A percentile compares a stretch with the other conserved stretches of the same genome.
Evolutionary conservation across 2,329 filamentous ascomycete species (phyloP).

Genomic region (Botrytis galanthina): DNA sequence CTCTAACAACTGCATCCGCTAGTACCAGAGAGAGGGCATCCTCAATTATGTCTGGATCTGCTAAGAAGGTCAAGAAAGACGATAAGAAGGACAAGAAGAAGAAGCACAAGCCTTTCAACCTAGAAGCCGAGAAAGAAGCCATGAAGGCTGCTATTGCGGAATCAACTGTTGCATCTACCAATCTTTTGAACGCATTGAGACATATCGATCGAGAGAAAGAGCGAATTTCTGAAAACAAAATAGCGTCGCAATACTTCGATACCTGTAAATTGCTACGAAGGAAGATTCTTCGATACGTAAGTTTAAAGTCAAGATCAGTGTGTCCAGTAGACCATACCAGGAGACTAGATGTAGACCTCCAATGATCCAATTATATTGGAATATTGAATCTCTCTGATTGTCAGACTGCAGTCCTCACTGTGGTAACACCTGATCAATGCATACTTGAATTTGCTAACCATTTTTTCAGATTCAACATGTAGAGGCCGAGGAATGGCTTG

Average conservation of each 20-base stretch:
- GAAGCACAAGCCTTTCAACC: constrained; percentile 68
- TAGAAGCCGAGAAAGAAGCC: constrained; percentile 82
- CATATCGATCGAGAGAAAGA: constrained; percentile 87
- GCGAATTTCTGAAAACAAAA: constrained; percentile 79
- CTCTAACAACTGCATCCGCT: constrained; percentile 21
- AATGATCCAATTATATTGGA: not conserved
- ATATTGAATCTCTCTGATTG: not conserved
- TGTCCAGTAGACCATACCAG: not conserved
- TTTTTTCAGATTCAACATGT: constrained; percentile 73
- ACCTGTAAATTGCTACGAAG: constrained; percentile 80
- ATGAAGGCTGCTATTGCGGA: constrained; percentile 89
- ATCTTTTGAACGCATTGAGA: constrained; percentile 81
- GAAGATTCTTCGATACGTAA: constrained; percentile 78
- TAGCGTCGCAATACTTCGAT: constrained; percentile 76
- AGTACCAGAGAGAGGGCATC: constrained; percentile 26
- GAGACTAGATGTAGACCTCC: not conserved
- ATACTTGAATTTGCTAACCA: not conserved
- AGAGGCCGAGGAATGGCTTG: constrained; percentile 87
- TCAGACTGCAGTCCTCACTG: not conserved
- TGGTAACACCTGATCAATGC: not conserved
- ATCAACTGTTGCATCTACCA: constrained; percentile 85
- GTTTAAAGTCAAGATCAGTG: constrained; percentile 34
- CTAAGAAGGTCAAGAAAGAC: constrained; percentile 42
- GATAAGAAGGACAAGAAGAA: constrained; percentile 48
- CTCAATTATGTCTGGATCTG: constrained; percentile 25